These are phyloP conservation scores for Penicillium sp. DNA, from an alignment of 2,329 filamentous ascomycete species.

Conservation along the genomic window DNA sequence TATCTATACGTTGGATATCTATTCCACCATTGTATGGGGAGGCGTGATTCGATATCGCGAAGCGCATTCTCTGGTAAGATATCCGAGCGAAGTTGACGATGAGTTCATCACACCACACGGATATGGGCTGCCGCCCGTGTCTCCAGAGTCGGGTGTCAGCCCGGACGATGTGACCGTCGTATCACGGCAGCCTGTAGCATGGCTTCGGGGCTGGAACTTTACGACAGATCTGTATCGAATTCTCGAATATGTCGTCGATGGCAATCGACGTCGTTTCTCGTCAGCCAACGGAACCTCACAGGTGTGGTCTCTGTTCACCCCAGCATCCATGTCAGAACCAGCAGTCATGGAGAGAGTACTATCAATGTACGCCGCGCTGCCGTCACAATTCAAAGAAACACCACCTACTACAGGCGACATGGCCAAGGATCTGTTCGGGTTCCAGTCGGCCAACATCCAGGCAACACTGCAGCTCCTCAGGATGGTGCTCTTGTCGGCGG, in stretches of 20 bases:
- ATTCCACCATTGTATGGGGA: conserved; percentile 53
- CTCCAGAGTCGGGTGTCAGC: conserved; percentile 16
- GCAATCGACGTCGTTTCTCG: conserved; percentile 21
- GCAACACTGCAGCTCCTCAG: conserved; percentile 50
- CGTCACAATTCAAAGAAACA: conserved; percentile 25
- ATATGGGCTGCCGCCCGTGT: conserved; percentile 21
- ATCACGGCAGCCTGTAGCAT: conserved; percentile 31
- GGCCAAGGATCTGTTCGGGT: conserved; percentile 43
- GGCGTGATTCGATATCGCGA: conserved; percentile 48
- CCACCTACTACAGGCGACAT: conserved; percentile 30
- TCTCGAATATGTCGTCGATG: conserved; percentile 50
- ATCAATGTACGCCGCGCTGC: conserved; percentile 24
- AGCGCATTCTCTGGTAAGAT: conserved; percentile 47
- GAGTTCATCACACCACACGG: conserved; percentile 41
- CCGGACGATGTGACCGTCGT: conserved; percentile 8
- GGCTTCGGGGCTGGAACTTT: conserved; percentile 59
- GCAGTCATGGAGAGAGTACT: conserved; percentile 26
- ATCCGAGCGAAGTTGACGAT: conserved; percentile 50
- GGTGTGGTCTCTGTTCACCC: conserved; percentile 25
- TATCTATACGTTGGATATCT: conserved; percentile 57
- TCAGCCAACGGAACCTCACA: conserved; percentile 23
- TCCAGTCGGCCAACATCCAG: conserved; percentile 52
- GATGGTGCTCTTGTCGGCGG: conserved; percentile 45
- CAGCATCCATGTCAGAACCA: conserved; percentile 21
- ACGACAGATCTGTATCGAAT: conserved; percentile 57